Base-by-base conservation (phyloP, 169 alveolate genomes). In the Pseudocohnilembus persalinus region DNA sequence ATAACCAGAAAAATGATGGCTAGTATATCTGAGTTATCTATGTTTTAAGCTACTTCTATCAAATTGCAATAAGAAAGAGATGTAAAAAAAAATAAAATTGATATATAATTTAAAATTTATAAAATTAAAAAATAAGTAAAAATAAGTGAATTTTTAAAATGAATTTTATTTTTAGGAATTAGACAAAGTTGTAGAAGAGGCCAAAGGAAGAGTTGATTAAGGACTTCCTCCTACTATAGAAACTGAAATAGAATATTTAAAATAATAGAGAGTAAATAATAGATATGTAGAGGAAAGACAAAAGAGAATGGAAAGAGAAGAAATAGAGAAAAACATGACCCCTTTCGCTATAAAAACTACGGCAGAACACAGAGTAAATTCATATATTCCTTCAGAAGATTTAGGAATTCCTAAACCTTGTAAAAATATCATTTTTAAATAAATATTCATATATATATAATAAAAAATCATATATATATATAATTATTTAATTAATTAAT, bases 1-100 rank as follows among this genome's bases (percentile, higher is more conserved):
- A 76, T 96, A 0, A 93, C 97, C 0, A 86, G 96, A 65, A 94
- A 93, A 85, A 96, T 94, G 96, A 92, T 96, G 84, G 98, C 98
- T 30, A 93, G 96, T 25, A 96, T 95, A 30, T 92, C 96, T 29
- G 98, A 96, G 74, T 88, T 96, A 35, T 94, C 97, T 49, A 96
- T 96, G 96, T 96, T 93, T 91, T 91, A 96, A 83, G 96, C 96
- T 1, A 93, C 94, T 63, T 93, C 96, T 0, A 86, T 94, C 33
- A 94, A 94, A 83, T 88, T 96, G 64, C 83, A 92, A 88, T 77
- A 93, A 81, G 96, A 95, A 81, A 92, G 92, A 82, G 97, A 95
- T 76, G 68, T 49, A 49, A 49, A 49, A 49, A 49, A 11, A 11
- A 49, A 49, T 11, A 11, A 11, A 20, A 49, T 49, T 20, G 68